Evolutionary conservation across 805 yeast species (phyloP).

Genomic region (Metschnikowia amazonensis): DNA sequence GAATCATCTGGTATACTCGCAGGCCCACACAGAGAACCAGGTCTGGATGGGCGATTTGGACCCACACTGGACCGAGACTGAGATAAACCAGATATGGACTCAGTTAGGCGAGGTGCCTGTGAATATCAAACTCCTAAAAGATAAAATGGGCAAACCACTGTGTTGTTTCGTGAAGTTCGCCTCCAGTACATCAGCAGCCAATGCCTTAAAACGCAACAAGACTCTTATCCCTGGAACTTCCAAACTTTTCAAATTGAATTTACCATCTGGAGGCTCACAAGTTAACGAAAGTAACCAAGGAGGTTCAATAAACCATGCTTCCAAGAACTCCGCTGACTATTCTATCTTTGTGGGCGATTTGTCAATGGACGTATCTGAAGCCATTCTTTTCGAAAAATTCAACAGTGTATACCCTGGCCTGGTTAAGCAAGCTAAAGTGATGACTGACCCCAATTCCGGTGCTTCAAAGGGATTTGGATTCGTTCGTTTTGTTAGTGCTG

Average conservation of each 20-base stretch:
- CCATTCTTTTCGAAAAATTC: conserved; percentile 60
- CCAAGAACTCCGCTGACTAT: conserved; percentile 34
- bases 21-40: conserved; percentile 27
- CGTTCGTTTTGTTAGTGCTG: conserved; percentile 65
- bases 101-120: conserved; percentile 59
- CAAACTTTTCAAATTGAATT: conserved; percentile 60
- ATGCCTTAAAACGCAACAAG: conserved; percentile 68
- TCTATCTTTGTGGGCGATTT: conserved; percentile 87
- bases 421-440: conserved; percentile 70
- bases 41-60: conserved; percentile 93
- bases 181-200: conserved; percentile 53
- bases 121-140: conserved; percentile 67
- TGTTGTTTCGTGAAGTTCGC: conserved; percentile 82
- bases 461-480: conserved; percentile 85
- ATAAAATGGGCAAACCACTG: conserved; percentile 41
- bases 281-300: neutral
- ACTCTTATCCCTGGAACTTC: conserved; percentile 63
- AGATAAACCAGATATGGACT: conserved; percentile 67
- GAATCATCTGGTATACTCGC: conserved; percentile 18
- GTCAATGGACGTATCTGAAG: conserved; percentile 68
- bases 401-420: conserved; percentile 63
- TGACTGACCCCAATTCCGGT: conserved; percentile 68
- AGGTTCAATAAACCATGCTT: neutral
- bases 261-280: conserved; percentile 57
- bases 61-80: conserved; percentile 73